Percentiles rank a stretch among this genome's conserved stretches.
These are phyloP conservation scores for Evernia prunastri DNA, from an alignment of 495 filamentous ascomycete species.

Conservation along the genomic window DNA sequence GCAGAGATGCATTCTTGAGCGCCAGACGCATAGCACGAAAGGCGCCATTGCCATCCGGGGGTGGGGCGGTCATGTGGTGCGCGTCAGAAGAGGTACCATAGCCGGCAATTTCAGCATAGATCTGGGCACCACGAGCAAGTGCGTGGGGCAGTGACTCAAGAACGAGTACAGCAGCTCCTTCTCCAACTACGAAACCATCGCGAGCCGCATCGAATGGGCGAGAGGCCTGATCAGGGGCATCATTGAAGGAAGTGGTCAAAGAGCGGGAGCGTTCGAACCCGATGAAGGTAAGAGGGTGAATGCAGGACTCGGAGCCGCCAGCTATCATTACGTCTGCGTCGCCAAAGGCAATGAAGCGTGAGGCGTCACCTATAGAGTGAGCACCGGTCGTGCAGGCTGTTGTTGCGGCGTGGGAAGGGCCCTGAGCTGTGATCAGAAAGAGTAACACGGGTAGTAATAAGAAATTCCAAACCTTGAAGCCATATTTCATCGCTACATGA, in stretches of 20 bases:
- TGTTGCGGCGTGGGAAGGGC: constrained; percentile 84
- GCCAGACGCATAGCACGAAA: constrained; percentile 79
- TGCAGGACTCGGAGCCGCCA: constrained; percentile 89
- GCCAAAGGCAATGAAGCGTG: constrained; percentile 80
- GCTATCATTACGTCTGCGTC: constrained; percentile 94
- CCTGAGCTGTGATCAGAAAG: constrained; percentile 38
- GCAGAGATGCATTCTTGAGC: constrained; percentile 62
- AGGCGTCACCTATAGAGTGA: constrained; percentile 88
- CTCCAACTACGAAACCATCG: constrained; percentile 83
- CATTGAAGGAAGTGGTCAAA: constrained; percentile 73
- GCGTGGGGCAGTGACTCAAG: constrained; percentile 91
- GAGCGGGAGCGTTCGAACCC: constrained; percentile 86
- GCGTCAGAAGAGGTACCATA: constrained; percentile 88
- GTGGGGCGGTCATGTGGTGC: constrained; percentile 85
- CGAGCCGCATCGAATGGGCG: constrained; percentile 83
- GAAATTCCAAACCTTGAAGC: constrained; percentile 53
- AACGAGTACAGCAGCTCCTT: constrained; percentile 82
- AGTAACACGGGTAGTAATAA: not conserved
- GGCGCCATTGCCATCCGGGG: constrained; percentile 72
- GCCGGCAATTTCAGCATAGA: constrained; percentile 84
- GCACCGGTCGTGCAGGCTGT: constrained; percentile 95
- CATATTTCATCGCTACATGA: constrained; percentile 87
- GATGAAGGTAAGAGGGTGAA: constrained; percentile 86
- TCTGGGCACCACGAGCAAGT: constrained; percentile 63
- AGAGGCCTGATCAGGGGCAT: constrained; percentile 63